Conservation (phyloP, 106 monocot genomes). For the Narthecium ossifragum region DNA sequence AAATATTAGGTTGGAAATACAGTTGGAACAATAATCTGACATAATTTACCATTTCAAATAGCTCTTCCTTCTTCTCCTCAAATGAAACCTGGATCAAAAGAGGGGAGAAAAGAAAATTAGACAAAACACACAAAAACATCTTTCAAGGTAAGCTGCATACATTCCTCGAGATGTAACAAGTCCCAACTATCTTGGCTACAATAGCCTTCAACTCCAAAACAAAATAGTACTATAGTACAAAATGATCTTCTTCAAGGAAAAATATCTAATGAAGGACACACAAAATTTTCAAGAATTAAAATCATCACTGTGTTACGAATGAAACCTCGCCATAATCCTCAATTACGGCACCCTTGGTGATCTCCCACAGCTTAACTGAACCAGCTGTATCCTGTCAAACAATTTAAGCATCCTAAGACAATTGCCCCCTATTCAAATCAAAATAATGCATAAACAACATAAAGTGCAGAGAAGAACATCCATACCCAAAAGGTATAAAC, state of each 20-base stretch:
- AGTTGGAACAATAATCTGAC: neutral
- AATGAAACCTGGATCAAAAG: slow-evolving; percentile 67
- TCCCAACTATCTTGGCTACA: too few species aligned
- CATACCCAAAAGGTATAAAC: neutral
- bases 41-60: slow-evolving; percentile 89
- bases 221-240: neutral
- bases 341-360: slow-evolving; percentile 77
- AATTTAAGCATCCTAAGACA: slow-evolving; percentile 9
- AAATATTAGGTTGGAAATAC: neutral
- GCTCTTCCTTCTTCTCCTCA: slow-evolving; percentile 88
- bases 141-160: neutral
- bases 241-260: too few species aligned
- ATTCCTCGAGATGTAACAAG: neutral
- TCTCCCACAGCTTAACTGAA: slow-evolving; percentile 93
- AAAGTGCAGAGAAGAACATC: neutral
- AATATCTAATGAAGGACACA: neutral
- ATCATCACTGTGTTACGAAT: neutral
- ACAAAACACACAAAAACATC: neutral
- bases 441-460: neutral
- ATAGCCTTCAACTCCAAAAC: too few species aligned
- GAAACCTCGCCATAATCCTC: slow-evolving; percentile 91
- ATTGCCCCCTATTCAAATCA: slow-evolving; percentile 1
- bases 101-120: neutral
- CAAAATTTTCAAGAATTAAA: neutral
- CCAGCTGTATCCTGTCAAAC: slow-evolving; percentile 68